A percentile compares a stretch with the other conserved stretches of the same genome.
phyloP scores from a whole-genome alignment of 257 asterid genomes.

The Solanum neorickii region DNA sequence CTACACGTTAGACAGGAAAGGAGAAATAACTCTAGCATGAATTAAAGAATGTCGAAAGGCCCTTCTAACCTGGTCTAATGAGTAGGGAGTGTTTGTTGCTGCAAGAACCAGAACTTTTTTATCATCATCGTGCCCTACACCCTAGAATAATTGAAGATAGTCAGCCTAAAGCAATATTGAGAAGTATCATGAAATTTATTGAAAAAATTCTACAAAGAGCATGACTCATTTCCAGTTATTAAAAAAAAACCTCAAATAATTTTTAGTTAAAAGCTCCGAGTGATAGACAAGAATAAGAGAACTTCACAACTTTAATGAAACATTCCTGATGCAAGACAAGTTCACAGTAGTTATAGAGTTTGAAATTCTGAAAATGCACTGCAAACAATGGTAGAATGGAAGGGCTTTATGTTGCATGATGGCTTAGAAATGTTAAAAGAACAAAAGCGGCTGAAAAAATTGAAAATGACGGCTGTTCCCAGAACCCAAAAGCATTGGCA shows the following conservation, averaged over 20 bases:
- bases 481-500: not conserved
- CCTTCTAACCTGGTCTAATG: conserved; percentile 6
- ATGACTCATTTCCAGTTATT: not conserved
- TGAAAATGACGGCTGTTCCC: not conserved
- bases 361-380: not conserved
- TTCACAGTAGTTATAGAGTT: not conserved
- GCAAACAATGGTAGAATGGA: not conserved
- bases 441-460: not conserved
- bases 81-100: conserved; percentile 16
- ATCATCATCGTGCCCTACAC: conserved; percentile 12
- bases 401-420: not conserved
- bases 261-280: not conserved
- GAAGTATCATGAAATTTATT: not conserved
- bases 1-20: not conserved
- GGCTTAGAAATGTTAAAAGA: not conserved
- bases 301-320: not conserved
- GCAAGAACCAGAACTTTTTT: conserved; percentile 16
- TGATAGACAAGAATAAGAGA: not conserved
- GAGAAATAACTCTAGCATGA: not conserved
- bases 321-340: not conserved
- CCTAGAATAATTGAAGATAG: not conserved
- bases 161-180: not conserved
- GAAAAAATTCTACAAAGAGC: not conserved
- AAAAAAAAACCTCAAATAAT: not conserved
- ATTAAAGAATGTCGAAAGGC: not conserved